These are phyloP conservation scores for Rhodotorula glutinis DNA, from an alignment of 1,284 basidiomycete species.

Conservation along the genomic window DNA sequence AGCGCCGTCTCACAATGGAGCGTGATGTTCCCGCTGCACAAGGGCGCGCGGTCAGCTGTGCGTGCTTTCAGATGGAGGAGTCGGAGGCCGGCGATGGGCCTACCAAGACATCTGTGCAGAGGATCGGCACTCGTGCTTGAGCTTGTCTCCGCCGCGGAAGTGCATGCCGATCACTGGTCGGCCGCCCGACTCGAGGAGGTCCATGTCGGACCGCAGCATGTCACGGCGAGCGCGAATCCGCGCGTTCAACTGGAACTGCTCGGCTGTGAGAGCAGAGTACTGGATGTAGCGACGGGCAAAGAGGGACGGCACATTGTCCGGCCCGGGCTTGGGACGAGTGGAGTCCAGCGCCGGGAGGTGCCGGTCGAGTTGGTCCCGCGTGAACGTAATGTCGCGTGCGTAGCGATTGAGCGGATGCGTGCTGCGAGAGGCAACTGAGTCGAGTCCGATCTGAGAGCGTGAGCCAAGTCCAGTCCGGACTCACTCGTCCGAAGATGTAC, in stretches of 20 bases:
- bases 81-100: not conserved
- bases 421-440: not conserved
- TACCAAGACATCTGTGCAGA: constrained; percentile 29
- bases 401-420: constrained; percentile 7
- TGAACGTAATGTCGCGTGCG: not conserved
- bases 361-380: constrained; percentile 7
- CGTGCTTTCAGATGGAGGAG: no score
- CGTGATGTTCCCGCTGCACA: constrained; percentile 26
- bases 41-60: no score
- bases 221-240: not conserved
- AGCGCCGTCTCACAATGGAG: constrained; percentile 23
- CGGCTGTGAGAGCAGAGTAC: constrained; percentile 8
- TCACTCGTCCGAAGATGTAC: not conserved
- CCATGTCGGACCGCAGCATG: not conserved
- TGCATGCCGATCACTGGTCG: constrained; percentile 17
- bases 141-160: constrained; percentile 29
- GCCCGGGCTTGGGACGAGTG: not conserved
- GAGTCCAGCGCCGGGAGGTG: constrained; percentile 14
- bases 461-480: not conserved
- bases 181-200: not conserved
- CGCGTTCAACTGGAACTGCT: constrained; percentile 13
- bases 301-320: constrained; percentile 9
- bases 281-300: constrained; percentile 5
- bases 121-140: constrained; percentile 10
- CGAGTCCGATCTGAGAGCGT: not conserved